Base-by-base conservation (phyloP, 73 alveolate species). In the Blepharisma japonicum region DNA sequence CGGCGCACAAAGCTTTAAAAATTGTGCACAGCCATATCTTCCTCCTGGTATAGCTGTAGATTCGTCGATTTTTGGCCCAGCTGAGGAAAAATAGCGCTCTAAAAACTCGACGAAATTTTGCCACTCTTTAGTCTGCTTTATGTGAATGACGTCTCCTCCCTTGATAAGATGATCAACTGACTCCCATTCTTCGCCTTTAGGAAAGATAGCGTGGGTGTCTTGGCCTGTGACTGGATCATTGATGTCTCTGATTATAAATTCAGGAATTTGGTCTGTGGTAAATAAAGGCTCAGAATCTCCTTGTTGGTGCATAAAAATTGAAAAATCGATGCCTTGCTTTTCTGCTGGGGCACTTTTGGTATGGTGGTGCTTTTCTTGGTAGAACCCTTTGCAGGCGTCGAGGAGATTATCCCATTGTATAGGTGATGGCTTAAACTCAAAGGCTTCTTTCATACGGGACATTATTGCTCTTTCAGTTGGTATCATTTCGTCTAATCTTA, bases 1-100 rank as follows among this genome's bases (percentile, higher is more conserved):
- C 2, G 18, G 45, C 45, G 91, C 95, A 77, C 95, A 88, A 20
- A 78, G 45, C 79, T 88, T 88, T 6, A 88, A 80, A 68, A 88
- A 88, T 74, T 88, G 81, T 0, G 95, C 95, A 27, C 95, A 88
- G 21, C 95, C 95, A 79, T 88, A 88, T 76, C 95, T 84, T 4
- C 95, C 95, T 38, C 95, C 95, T 6, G 95, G 91, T 32, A 88
- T 88, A 4, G 95, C 95, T 80, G 89, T 55, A 7, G 51, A 45
- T 23, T 67, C 84, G 1, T 80, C 84, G 38, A 53, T 48, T 55
- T 85, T 32, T 32, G 23, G n/a, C n/a, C 67, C 67, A 51, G n/a
- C 21, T 11, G 21, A 11, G n/a, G 66, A 51, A 51, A 51, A 51
- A 51, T 51, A 51, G n/a, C 21, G 27, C 21, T 18, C 66, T 51